Base-by-base conservation (phyloP, 441 rosid species). In the Francoa sonchifolia region DNA sequence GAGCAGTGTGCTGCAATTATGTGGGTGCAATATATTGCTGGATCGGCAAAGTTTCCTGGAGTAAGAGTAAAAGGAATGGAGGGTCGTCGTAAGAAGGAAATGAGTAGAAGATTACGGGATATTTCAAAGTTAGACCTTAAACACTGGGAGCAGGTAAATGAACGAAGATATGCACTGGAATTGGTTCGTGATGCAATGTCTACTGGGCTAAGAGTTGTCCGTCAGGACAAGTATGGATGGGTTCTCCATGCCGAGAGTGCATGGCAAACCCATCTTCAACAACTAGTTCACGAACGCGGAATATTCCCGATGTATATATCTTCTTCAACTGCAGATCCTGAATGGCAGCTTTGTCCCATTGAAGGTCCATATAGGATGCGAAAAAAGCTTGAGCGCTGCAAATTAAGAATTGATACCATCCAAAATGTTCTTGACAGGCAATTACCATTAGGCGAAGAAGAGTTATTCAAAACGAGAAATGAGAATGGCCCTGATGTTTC, bases 361-460 rank as follows among this genome's bases (percentile, higher is more conserved):
- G 98, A 89, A 79, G 98, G 99, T 47, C 97, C 99, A 20, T 94
- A 94, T 62, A 79, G 99, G 68, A 94, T 83, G 98, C 98, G 99
- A 27, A 94, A 94, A 65, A 94, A 86, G 77, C 95, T 94, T 59
- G 99, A 82, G 59, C 83, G 79, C 44, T 76, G 83, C 77, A 81
- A 69, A 52, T 72, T 83, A 62, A 80, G 47, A 66, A 81, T 89
- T 57, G 92, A 85, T 39, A 78, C 94, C 50, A 69, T 94, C 53
- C 94, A 81, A 53, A 77, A 79, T 72, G 92, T 79, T 58, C 79
- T 89, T 50, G 77, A 72, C 51, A 79, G 87, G 26, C 73, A 75
- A 50, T 65, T 81, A 70, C 90, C 85, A 60, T 62, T 85, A 39
- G 79, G 74, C 28, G 94, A 77, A 57, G 57, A 66, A 18, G 94